Evolutionary conservation across 2,329 filamentous ascomycete genomes (phyloP).

Genomic region (Nigrospora oryzae): DNA sequence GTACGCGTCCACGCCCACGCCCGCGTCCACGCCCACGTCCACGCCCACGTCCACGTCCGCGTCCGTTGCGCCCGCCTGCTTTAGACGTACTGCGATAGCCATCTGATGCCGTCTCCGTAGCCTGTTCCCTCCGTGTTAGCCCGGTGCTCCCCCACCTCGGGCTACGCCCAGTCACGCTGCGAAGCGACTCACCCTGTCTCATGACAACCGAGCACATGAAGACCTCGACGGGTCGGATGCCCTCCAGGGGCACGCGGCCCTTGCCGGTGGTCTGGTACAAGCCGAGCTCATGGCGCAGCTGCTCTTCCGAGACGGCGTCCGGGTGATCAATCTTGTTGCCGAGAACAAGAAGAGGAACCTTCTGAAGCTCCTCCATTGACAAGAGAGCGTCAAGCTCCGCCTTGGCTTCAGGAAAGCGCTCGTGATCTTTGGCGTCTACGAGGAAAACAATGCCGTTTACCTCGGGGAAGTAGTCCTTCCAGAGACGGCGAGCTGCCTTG

Average conservation of each 20-base stretch:
- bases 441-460: conserved; percentile 96
- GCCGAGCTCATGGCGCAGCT: conserved; percentile 84
- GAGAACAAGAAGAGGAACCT: conserved; percentile 91
- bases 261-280: conserved; percentile 96
- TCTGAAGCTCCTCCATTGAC: conserved; percentile 91
- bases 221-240: conserved; percentile 89
- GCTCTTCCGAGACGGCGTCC: conserved; percentile 89
- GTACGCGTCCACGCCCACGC: too few species aligned
- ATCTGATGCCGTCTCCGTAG: conserved; percentile 85
- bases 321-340: conserved; percentile 99
- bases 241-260: conserved; percentile 86
- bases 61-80: conserved; percentile 4
- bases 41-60: too few species aligned
- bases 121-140: conserved; percentile 32
- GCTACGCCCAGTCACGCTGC: background rate
- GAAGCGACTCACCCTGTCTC: conserved; percentile 64
- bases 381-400: conserved; percentile 93
- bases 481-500: conserved; percentile 72
- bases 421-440: conserved; percentile 93
- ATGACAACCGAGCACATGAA: conserved; percentile 99
- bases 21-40: too few species aligned
- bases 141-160: conserved; percentile 3
- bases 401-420: conserved; percentile 90
- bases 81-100: conserved; percentile 89
- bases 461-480: conserved; percentile 97